Percentiles rank a stretch among this genome's conserved stretches.
phyloP scores from a whole-genome alignment of 495 filamentous ascomycete species.

The Xylaria telfairii region DNA sequence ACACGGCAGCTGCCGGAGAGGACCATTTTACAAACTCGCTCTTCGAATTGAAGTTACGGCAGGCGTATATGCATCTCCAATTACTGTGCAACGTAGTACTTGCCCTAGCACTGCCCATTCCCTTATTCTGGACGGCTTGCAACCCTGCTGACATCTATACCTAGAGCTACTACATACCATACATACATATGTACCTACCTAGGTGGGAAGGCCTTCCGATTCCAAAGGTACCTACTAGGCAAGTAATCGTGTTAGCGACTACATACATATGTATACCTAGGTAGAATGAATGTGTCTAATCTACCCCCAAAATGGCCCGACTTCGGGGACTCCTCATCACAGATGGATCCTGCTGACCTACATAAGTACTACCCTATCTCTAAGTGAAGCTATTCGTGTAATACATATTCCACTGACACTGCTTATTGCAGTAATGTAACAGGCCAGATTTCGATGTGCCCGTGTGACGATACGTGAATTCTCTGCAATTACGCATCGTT shows the following conservation, averaged over 20 bases:
- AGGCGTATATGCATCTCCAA: background rate
- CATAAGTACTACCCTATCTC: background rate
- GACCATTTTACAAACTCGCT: background rate
- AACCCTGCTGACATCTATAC: background rate
- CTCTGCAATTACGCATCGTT: background rate
- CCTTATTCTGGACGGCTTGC: background rate
- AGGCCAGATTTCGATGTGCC: background rate
- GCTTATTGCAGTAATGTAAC: background rate
- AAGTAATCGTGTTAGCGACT: no score
- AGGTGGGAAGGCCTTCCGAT: no score
- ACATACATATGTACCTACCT: no score
- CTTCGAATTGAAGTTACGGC: background rate
- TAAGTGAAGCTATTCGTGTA: no score
- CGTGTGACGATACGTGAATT: background rate
- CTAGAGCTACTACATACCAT: no score
- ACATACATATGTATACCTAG: no score
- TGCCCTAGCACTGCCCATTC: constrained; percentile 6
- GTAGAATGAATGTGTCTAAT: no score
- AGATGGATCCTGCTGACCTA: no score
- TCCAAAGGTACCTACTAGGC: no score
- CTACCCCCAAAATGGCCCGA: background rate
- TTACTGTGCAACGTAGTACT: constrained; percentile 3
- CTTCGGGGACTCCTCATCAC: background rate
- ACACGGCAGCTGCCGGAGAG: background rate
- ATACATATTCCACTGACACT: background rate